Evolutionary conservation across 2,329 filamentous ascomycete genomes (phyloP).

Genomic region (Coniochaeta sp.): DNA sequence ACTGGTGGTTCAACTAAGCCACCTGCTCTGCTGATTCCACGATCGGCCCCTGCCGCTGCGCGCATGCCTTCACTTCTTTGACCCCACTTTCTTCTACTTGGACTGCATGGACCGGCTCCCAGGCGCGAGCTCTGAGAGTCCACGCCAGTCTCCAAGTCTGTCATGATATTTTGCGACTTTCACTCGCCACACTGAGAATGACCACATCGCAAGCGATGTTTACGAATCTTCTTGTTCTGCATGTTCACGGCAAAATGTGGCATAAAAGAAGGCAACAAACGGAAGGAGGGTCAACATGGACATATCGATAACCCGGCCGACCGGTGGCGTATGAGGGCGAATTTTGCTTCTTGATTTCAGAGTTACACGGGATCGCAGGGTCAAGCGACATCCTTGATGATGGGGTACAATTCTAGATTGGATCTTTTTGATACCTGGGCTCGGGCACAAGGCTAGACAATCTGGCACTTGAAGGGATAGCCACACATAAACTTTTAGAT

Average conservation of each 20-base stretch:
- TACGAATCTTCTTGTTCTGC: constrained; percentile 3
- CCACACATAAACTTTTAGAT: neutral
- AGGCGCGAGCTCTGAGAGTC: constrained; percentile 6
- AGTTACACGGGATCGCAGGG: neutral
- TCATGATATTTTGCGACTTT: neutral
- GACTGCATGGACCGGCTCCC: constrained; percentile 6
- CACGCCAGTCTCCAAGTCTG: neutral
- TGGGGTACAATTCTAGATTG: neutral
- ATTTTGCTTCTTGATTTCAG: neutral
- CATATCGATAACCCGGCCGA: neutral
- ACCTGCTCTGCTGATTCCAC: neutral
- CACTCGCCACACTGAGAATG: neutral
- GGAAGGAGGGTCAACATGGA: neutral
- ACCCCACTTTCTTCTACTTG: constrained; percentile 5
- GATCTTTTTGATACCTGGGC: neutral
- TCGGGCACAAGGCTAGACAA: neutral
- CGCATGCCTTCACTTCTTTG: constrained; percentile 3
- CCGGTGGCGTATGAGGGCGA: neutral
- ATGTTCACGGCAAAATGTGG: constrained; percentile 1
- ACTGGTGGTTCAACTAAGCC: constrained; percentile 36
- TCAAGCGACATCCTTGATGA: neutral
- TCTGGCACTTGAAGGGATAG: neutral
- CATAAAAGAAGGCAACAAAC: neutral
- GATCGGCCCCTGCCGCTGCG: neutral
- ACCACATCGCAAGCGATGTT: constrained; percentile 6